Base-by-base conservation (phyloP, 2,329 filamentous ascomycete species). In the Cyphellophora attinorum region DNA sequence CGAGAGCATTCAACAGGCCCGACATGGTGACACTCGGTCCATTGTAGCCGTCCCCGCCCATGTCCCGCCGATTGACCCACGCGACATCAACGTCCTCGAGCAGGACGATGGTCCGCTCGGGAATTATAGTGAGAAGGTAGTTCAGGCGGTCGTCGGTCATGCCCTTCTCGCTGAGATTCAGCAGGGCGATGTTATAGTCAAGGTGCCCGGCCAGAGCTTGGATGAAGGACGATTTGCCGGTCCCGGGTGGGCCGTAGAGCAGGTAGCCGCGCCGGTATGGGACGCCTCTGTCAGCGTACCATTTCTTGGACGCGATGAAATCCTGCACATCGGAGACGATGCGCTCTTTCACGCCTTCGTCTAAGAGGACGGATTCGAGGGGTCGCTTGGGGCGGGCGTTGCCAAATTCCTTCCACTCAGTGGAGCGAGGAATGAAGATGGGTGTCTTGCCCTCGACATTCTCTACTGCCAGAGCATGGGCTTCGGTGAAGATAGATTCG, bases 231-330 rank as follows among this genome's bases (percentile, higher is more conserved):
- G 82, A 95, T 65, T 93, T 96, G 21, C 85, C 93, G 27, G 82
- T 93, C 0, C 88, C 88, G 0, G 88, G 88, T 3, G 88, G 86
- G 0, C 88, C 88, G 51, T 91, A 85, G 0, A 95, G 70, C 5
- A 95, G 69, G 53, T 95, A 95, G 1, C 88, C 89, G 37, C 88
- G 70, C 12, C 88, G 76, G 52, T 95, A 95, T 0, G 89, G 89
- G 44, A 95, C 93, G 2, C 88, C 89, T n/a, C 89, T 79, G 51
- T 94, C 85, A 32, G 86, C 75, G 53, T 95, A 95, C 88, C 89
- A 95, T 45, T 81, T 75, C 38, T 83, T 76, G 23, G 82, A 79
- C 2, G 66, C 64, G 34, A 94, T 65, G 51, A 95, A 95, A 48
- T 91, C 85, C 50, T 76, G 72, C 6, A 94, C 81, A 51, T 95